Evolutionary conservation across 2,329 filamentous ascomycete species (phyloP), one percentile per base, ranked within the genome.

Genomic region (Scedosporium apiospermum): DNA sequence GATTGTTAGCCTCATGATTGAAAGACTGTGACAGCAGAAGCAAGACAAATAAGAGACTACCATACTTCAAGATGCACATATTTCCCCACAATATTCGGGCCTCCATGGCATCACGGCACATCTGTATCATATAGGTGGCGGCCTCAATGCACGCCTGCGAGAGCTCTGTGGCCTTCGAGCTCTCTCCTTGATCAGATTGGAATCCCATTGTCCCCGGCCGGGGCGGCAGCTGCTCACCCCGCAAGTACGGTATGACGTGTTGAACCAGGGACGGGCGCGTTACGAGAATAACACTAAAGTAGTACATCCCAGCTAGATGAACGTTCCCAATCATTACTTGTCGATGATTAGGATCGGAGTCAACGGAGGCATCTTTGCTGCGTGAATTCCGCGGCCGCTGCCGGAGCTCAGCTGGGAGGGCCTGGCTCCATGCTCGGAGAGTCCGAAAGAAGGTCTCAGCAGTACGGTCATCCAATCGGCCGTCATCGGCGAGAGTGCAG

Each of bases 1-100:
- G 23, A 30, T 26, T 14, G 18, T 62, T 46, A 41, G n/a, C 16
- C 3, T 21, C 59, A 21, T 23, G 27, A 30, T 30, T 30, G 27
- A 6, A 30, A 30, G 27, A 30, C 4, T 30, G 27, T 30, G 27
- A 3, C 27, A 30, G 6, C 27, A 6, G 6, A 30, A 30, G 27
- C 4, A 34, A 10, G 9, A 34, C 6, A 10, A 34, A 10, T 34
- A 10, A 34, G 30, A 38, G 34, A 2, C 3, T 4, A 21, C 66
- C 76, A 69, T 67, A 80, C 79, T 82, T 82, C 7, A 82, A 67
- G 6, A 82, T 74, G 61, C 78, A 78, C 79, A 82, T 81, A 62
- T 82, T 82, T 30, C 72, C 73, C 9, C 80, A 68, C 1, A 80
- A 69, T 21, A 79, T 65, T 4, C 71, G 68, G 23, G 75, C 73